Conservation (phyloP, 2,329 filamentous ascomycete genomes). For the Aspergillus glaucus region DNA sequence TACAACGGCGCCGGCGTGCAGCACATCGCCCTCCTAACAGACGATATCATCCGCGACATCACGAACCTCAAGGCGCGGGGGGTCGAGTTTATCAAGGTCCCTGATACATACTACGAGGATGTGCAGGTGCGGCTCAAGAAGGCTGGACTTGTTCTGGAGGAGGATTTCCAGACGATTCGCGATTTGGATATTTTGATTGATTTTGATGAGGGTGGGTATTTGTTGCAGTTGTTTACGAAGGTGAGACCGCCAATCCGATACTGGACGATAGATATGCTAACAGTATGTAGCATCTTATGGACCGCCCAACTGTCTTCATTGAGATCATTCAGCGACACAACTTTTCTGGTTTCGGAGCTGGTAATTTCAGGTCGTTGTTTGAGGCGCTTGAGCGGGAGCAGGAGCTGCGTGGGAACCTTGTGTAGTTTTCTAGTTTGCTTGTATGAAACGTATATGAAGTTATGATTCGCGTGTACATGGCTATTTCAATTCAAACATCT, state of each 20-base stretch:
- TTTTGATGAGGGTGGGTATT: slow-evolving; percentile 86
- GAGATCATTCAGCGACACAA: slow-evolving; percentile 92
- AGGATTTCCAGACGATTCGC: slow-evolving; percentile 74
- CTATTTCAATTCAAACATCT: too few relatives aligned
- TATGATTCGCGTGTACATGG: too few relatives aligned
- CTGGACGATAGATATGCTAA: not conserved
- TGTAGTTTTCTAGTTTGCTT: slow-evolving; percentile 13
- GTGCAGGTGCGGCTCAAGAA: slow-evolving; percentile 68
- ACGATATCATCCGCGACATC: slow-evolving; percentile 72
- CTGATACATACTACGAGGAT: slow-evolving; percentile 74
- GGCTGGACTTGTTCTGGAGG: slow-evolving; percentile 55
- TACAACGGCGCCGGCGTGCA: slow-evolving; percentile 87
- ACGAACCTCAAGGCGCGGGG: slow-evolving; percentile 74
- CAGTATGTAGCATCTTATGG: slow-evolving; percentile 64
- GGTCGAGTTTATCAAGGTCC: slow-evolving; percentile 88
- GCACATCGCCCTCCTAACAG: slow-evolving; percentile 81
- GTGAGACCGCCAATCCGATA: slow-evolving; percentile 15
- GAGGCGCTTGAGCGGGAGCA: slow-evolving; percentile 95
- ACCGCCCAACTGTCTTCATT: slow-evolving; percentile 89
- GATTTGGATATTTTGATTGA: slow-evolving; percentile 83
- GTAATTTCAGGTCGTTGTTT: slow-evolving; percentile 92
- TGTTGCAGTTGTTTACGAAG: slow-evolving; percentile 70
- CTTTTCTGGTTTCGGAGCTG: slow-evolving; percentile 87
- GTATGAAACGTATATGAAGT: too few relatives aligned
- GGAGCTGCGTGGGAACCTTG: slow-evolving; percentile 72